Conservation (phyloP, 2,329 filamentous ascomycete species). For the Tolypocladium sp. region DNA sequence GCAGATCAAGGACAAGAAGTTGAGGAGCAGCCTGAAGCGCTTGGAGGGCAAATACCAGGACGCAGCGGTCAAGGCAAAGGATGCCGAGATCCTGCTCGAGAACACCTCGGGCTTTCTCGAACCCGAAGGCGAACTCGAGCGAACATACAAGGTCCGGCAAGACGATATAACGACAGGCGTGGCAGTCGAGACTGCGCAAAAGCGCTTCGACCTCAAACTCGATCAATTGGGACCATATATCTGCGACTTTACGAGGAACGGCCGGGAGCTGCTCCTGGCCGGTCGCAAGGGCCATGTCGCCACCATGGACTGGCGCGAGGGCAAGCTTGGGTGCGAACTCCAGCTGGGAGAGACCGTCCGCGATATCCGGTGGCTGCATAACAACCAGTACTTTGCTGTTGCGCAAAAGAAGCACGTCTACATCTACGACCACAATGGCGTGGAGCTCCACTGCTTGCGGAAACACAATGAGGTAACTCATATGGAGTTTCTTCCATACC, state of each 20-base stretch:
- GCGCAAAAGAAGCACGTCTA: conserved; percentile 96
- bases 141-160: conserved; percentile 87
- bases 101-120: conserved; percentile 80
- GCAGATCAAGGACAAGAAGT: conserved; percentile 77
- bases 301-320: conserved; percentile 91
- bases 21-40: conserved; percentile 67
- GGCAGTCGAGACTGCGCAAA: conserved; percentile 77
- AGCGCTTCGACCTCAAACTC: conserved; percentile 82
- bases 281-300: conserved; percentile 92
- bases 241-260: conserved; percentile 84
- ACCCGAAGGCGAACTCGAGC: conserved; percentile 77
- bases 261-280: conserved; percentile 73
- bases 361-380: conserved; percentile 87
- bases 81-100: conserved; percentile 90
- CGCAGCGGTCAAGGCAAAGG: conserved; percentile 77
- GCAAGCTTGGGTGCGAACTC: conserved; percentile 83
- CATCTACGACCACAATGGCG: conserved; percentile 86
- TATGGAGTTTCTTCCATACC: conserved; percentile 93
- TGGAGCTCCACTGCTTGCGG: conserved; percentile 84
- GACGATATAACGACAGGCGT: conserved; percentile 71
- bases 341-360: conserved; percentile 85
- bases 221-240: conserved; percentile 78
- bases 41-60: conserved; percentile 78
- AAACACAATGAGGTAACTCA: conserved; percentile 87
- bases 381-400: conserved; percentile 88